Evolutionary conservation across 495 filamentous ascomycete species (phyloP).

Genomic region (Sordaria brevicollis): DNA sequence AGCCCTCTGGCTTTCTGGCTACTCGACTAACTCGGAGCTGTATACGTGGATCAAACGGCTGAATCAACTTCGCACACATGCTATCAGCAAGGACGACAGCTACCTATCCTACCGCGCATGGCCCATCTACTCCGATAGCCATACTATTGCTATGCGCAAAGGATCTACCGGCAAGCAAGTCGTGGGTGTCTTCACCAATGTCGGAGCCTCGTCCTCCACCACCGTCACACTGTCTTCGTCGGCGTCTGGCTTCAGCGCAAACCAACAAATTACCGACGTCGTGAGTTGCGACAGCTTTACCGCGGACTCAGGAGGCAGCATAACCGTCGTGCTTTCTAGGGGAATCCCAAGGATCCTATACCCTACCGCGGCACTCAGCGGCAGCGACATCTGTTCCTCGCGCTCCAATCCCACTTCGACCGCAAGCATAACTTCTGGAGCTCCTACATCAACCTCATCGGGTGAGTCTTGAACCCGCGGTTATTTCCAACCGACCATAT

Average conservation of each 20-base stretch:
- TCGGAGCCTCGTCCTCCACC: slow-evolving; percentile 37
- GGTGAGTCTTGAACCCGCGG: neutral
- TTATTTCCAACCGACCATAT: neutral
- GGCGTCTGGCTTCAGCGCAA: slow-evolving; percentile 28
- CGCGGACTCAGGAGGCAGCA: slow-evolving; percentile 31
- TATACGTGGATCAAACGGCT: slow-evolving; percentile 47
- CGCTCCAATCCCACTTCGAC: neutral
- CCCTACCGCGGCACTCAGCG: slow-evolving; percentile 21
- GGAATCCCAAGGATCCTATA: slow-evolving; percentile 45
- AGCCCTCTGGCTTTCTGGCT: slow-evolving; percentile 61
- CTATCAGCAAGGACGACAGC: slow-evolving; percentile 31
- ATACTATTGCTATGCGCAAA: slow-evolving; percentile 56
- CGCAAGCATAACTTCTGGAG: neutral
- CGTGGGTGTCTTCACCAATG: slow-evolving; percentile 52
- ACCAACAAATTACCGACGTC: slow-evolving; percentile 37
- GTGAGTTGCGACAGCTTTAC: slow-evolving; percentile 36
- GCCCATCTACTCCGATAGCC: slow-evolving; percentile 45
- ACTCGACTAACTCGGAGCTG: slow-evolving; percentile 46
- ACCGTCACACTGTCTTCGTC: slow-evolving; percentile 35
- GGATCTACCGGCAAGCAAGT: slow-evolving; percentile 43
- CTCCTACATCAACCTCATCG: neutral
- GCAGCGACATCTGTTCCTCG: slow-evolving; percentile 30
- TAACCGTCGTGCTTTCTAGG: slow-evolving; percentile 35
- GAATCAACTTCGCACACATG: slow-evolving; percentile 48
- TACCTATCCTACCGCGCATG: slow-evolving; percentile 46